A percentile compares a stretch with the other conserved stretches of the same genome.
These are phyloP conservation scores for Xylaria multiplex DNA, from an alignment of 2,329 filamentous ascomycete genomes.

Conservation along the genomic window DNA sequence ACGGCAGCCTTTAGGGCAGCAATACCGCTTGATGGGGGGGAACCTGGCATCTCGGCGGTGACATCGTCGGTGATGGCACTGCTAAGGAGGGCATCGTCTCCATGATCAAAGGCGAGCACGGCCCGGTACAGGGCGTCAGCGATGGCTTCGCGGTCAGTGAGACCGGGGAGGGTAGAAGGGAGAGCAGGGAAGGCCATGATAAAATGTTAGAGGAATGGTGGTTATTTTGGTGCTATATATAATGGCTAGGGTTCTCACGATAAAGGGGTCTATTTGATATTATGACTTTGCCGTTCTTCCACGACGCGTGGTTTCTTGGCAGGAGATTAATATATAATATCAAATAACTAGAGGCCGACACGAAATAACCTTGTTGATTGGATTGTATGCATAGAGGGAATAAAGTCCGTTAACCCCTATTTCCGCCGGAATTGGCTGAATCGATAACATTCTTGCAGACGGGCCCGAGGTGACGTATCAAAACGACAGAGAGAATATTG, in stretches of 20 bases:
- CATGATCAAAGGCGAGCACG: constrained; percentile 8
- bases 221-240: not conserved
- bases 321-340: not conserved
- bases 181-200: constrained; percentile 7
- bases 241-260: not conserved
- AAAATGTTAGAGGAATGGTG: not conserved
- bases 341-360: not conserved
- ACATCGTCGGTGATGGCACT: constrained; percentile 10
- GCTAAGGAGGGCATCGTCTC: constrained; percentile 4
- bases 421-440: not conserved
- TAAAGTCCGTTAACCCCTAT: not conserved
- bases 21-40: not conserved
- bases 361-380: not conserved
- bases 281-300: not conserved
- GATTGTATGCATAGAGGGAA: not conserved
- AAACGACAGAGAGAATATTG: too few species aligned
- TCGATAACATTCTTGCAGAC: too few species aligned
- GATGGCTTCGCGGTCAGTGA: constrained; percentile 23
- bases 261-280: too few species aligned
- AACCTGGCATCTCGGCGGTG: not conserved
- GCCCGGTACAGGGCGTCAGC: constrained; percentile 17
- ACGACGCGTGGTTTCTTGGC: not conserved
- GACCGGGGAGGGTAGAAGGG: constrained; percentile 12
- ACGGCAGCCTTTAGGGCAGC: constrained; percentile 1
- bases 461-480: too few species aligned